Evolutionary conservation across 306 rosid species (phyloP).

Genomic region (Amphicarpaea edgeworthii): DNA sequence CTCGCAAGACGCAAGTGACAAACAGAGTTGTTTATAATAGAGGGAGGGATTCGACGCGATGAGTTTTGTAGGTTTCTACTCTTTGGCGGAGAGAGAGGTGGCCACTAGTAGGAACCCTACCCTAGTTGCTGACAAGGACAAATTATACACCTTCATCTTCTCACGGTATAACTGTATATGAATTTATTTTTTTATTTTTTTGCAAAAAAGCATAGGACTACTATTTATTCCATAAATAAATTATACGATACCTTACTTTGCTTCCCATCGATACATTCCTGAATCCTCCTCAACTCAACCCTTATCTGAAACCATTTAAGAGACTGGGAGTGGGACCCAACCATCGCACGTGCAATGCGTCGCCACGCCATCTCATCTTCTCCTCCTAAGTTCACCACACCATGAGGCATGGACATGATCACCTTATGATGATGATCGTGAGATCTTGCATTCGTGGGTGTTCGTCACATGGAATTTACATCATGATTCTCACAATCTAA

Average conservation of each 20-base stretch:
- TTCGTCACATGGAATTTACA: not conserved
- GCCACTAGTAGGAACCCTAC: constrained; percentile 35
- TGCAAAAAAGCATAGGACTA: not conserved
- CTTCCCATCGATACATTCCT: not conserved
- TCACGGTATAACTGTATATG: too few species aligned
- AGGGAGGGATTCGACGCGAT: not conserved
- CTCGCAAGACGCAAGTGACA: constrained; percentile 38
- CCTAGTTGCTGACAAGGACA: constrained; percentile 28
- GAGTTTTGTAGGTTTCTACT: not conserved
- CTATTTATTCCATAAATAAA: too few species aligned
- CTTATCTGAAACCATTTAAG: not conserved
- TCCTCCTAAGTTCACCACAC: not conserved
- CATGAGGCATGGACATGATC: too few species aligned
- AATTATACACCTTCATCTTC: not conserved
- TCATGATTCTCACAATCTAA: not conserved
- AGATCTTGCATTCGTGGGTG: not conserved
- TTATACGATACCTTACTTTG: not conserved
- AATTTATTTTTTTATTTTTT: too few species aligned
- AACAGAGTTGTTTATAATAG: constrained; percentile 43
- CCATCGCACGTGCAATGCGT: constrained; percentile 39
- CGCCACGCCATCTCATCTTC: not conserved
- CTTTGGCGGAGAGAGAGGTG: constrained; percentile 19
- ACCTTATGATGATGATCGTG: not conserved
- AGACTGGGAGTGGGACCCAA: constrained; percentile 13
- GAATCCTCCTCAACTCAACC: too few species aligned